Base-by-base conservation (phyloP, 163 green algal genomes). In the Chloromonas sp. region DNA sequence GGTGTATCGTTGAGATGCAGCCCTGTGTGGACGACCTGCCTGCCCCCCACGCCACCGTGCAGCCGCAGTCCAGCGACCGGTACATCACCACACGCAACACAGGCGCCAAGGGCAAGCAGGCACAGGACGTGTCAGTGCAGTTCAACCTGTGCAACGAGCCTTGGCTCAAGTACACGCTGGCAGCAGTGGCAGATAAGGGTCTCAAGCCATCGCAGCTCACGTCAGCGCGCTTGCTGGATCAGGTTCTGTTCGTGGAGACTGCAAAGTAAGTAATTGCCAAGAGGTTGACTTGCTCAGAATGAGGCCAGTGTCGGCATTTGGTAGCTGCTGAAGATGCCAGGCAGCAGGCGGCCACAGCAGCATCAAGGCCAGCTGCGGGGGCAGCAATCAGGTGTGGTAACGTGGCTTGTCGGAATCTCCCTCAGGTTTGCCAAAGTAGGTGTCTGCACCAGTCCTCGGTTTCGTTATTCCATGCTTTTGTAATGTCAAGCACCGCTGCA, bases 81-180 rank as follows among this genome's bases (percentile, higher is more conserved):
- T 83, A 89, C 81, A 91, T 91, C 74, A 89, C 60, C 82, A 93
- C 90, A 11, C 90, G 88, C 84, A 87, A 85, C 66, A 88, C 87
- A 59, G 84, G 86, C 1, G 85, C 83, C 57, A 90, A 88, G 82
- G 84, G 83, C 82, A 84, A 78, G 81, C 62, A 88, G 74, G 83
- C 83, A 79, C 92, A 96, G 88, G 94, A 99, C 88, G 93, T 99
- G 62, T 97, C 93, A 0, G 87, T 99, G 76, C 89, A 98, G 89
- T 99, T 98, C 92, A 99, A 98, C 91, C 89, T 99, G 85, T 96
- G 91, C 88, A 98, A 99, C 87, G 97, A 99, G 93, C 96, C 97
- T 0, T 99, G 97, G 96, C 88, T 97, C 77, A 99, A 99, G 92
- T 99, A 99, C 94, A 95, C 87, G 85, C 91, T 98, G 85, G 86